Conservation (phyloP, 805 yeast genomes). For the Suhomyces faveliae region DNA sequence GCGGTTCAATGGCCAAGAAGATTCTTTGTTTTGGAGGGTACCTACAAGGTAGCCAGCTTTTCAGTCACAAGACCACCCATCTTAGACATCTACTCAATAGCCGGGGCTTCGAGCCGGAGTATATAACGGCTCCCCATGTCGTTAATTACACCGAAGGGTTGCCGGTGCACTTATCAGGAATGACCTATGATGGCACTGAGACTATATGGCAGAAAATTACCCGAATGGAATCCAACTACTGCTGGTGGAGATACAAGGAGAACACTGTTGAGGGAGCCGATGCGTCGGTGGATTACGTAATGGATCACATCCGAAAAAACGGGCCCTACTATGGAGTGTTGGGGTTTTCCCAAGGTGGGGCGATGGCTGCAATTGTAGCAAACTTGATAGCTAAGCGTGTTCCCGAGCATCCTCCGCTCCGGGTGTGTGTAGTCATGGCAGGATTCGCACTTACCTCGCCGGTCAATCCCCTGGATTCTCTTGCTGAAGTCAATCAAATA, state of each 20-base stretch:
- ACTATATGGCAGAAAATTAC: constrained; percentile 29
- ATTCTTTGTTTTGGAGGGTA: constrained; percentile 39
- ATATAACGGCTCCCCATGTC: constrained; percentile 31
- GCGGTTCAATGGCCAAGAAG: not conserved
- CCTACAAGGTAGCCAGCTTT: constrained; percentile 33
- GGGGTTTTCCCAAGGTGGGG: constrained; percentile 46
- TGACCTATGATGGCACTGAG: constrained; percentile 1
- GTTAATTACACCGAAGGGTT: not conserved
- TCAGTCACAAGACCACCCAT: constrained; percentile 35
- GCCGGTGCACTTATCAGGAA: not conserved
- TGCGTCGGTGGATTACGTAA: constrained; percentile 24
- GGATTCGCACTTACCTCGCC: constrained; percentile 38
- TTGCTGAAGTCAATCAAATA: constrained; percentile 16
- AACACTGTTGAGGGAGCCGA: constrained; percentile 21
- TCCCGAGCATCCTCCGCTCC: constrained; percentile 26
- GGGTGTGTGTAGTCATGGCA: constrained; percentile 30
- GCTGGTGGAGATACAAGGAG: constrained; percentile 34
- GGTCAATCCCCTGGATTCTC: not conserved
- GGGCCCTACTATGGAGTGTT: constrained; percentile 45
- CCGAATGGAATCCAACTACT: constrained; percentile 27
- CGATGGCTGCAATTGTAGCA: constrained; percentile 32
- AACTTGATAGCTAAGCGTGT: constrained; percentile 20
- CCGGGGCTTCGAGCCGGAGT: constrained; percentile 27
- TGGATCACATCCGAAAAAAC: constrained; percentile 26
- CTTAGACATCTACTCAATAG: constrained; percentile 27